phyloP scores from a whole-genome alignment of 345 rosid genomes.

The Arabis hirsuta region DNA sequence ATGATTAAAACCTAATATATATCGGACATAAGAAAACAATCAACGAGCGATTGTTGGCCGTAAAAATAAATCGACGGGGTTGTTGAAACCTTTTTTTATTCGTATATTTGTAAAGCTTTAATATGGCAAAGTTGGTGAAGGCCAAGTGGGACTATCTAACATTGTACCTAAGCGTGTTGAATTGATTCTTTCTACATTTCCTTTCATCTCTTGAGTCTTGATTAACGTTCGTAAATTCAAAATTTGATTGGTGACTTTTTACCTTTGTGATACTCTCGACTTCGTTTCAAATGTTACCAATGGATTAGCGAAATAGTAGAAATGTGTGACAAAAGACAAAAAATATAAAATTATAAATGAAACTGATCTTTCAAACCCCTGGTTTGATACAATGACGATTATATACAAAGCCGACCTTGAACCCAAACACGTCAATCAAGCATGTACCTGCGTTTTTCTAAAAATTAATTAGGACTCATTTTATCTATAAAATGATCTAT shows the following conservation, averaged over 20 bases:
- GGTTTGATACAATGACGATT: too few relatives aligned
- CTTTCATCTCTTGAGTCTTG: conserved; percentile 25
- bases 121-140: conserved; percentile 44
- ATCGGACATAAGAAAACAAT: conserved; percentile 20
- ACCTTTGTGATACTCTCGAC: background rate
- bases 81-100: conserved; percentile 39
- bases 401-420: too few relatives aligned
- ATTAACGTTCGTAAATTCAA: conserved; percentile 25
- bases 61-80: conserved; percentile 38
- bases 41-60: conserved; percentile 22
- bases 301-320: background rate
- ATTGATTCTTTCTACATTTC: conserved; percentile 43
- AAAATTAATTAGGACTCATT: too few relatives aligned
- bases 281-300: conserved; percentile 14
- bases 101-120: conserved; percentile 28
- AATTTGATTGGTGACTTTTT: conserved; percentile 23
- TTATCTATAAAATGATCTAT: too few relatives aligned
- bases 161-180: conserved; percentile 43
- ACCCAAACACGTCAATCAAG: too few relatives aligned
- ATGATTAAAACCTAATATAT: background rate
- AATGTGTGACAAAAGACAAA: background rate
- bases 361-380: too few relatives aligned
- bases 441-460: too few relatives aligned
- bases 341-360: background rate
- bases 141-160: conserved; percentile 43